A percentile compares a stretch with the other conserved stretches of the same genome.
These are phyloP conservation scores for Piloderma croceum DNA, from an alignment of 768 basidiomycete genomes.

Conservation along the genomic window DNA sequence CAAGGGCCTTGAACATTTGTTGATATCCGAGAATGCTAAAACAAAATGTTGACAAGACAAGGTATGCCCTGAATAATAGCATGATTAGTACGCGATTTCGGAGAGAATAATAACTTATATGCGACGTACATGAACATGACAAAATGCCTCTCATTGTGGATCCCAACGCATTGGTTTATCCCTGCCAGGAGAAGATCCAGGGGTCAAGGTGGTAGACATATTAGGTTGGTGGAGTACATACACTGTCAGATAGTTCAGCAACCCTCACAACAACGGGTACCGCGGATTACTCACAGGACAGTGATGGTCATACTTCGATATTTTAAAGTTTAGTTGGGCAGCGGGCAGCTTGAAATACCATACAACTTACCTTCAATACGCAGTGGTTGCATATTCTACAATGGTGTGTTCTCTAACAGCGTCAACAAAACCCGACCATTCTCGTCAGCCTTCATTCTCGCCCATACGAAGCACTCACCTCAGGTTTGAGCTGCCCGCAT, in stretches of 20 bases:
- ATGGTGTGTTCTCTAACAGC: constrained; percentile 79
- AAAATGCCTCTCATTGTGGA: constrained; percentile 95
- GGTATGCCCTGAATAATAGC: constrained; percentile 56
- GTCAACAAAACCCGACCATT: constrained; percentile 6
- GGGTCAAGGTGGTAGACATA: background rate
- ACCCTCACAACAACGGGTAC: constrained; percentile 2
- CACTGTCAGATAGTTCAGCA: constrained; percentile 30
- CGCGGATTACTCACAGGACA: constrained; percentile 64
- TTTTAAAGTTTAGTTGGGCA: too few species aligned
- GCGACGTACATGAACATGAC: constrained; percentile 80
- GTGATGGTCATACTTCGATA: constrained; percentile 89
- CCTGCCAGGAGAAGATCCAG: constrained; percentile 38
- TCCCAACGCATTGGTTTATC: constrained; percentile 96
- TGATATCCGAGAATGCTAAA: constrained; percentile 60
- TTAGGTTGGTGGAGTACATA: constrained; percentile 21
- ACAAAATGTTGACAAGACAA: constrained; percentile 64
- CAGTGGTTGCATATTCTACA: constrained; percentile 89
- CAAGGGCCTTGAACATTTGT: constrained; percentile 52
- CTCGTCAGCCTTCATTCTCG: constrained; percentile 11
- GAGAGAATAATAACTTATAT: too few species aligned
- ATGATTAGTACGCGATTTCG: background rate
- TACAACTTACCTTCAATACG: too few species aligned
- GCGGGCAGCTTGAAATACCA: too few species aligned
- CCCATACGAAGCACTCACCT: constrained; percentile 45
- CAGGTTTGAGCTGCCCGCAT: constrained; percentile 67